Evolutionary conservation across 192 early-diverging fungal genomes (phyloP).

Genomic region (Coemansia sp.): DNA sequence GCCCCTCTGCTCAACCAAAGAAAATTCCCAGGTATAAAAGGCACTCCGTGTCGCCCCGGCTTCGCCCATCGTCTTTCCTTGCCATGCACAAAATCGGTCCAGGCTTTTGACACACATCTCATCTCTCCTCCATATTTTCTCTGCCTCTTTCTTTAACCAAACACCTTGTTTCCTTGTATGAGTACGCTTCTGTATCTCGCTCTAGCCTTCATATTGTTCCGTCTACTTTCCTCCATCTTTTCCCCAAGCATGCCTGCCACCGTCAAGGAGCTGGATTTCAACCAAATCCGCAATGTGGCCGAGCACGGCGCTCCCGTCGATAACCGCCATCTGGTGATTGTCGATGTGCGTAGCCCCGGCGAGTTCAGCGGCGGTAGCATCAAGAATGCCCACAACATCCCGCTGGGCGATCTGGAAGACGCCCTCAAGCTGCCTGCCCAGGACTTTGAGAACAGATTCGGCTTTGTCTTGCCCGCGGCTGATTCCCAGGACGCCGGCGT

Average conservation of each 20-base stretch:
- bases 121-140: no score
- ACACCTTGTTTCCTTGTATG: constrained; percentile 1
- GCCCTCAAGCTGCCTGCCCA: constrained; percentile 11
- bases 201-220: constrained; percentile 5
- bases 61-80: background rate
- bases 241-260: constrained; percentile 19
- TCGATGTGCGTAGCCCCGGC: constrained; percentile 25
- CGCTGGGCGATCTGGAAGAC: constrained; percentile 12
- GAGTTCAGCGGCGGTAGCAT: constrained; percentile 23
- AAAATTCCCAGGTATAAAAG: no score
- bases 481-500: constrained; percentile 8
- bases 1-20: no score
- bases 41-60: no score
- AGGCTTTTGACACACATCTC: background rate
- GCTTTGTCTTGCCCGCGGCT: constrained; percentile 11
- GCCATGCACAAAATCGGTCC: background rate
- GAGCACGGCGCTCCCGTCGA: constrained; percentile 5
- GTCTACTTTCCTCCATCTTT: constrained; percentile 4
- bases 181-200: constrained; percentile 12
- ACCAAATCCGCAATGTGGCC: constrained; percentile 14
- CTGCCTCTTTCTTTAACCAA: constrained; percentile 4
- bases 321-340: constrained; percentile 7
- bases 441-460: constrained; percentile 15
- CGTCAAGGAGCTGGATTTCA: constrained; percentile 11
- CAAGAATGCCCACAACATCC: constrained; percentile 19